phyloP scores from a whole-genome alignment of 345 rosid genomes.

The Passiflora organensis region DNA sequence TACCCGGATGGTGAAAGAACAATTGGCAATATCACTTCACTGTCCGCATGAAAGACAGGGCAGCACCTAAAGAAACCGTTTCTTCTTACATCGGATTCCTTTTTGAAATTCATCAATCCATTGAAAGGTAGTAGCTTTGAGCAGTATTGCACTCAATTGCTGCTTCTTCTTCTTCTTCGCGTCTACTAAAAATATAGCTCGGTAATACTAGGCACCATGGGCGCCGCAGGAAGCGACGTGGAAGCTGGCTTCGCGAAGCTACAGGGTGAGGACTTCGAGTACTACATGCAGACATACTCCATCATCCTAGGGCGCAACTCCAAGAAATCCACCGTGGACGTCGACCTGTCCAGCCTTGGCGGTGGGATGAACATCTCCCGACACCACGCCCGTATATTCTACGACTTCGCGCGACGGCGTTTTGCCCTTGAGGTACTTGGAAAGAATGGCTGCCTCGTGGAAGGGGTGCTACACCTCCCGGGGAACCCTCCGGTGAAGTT shows the following conservation, averaged over 20 bases:
- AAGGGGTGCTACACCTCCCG: slow-evolving; percentile 97
- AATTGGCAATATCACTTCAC: too few species aligned
- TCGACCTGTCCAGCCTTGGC: slow-evolving; percentile 87
- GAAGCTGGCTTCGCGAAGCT: slow-evolving; percentile 98
- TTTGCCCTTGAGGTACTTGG: slow-evolving; percentile 96
- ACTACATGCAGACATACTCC: slow-evolving; percentile 96
- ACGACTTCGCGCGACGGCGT: slow-evolving; percentile 94
- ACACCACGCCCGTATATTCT: slow-evolving; percentile 90
- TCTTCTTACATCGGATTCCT: too few species aligned
- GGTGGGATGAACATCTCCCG: slow-evolving; percentile 99
- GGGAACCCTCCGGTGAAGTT: slow-evolving; percentile 88
- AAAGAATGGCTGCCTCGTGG: slow-evolving; percentile 92
- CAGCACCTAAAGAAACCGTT: too few species aligned
- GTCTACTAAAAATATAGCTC: too few species aligned
- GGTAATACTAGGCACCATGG: too few species aligned
- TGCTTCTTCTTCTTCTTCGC: too few species aligned
- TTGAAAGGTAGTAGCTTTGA: too few species aligned
- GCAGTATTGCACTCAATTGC: too few species aligned
- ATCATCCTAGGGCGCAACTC: slow-evolving; percentile 92
- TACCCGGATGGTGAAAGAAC: too few species aligned
- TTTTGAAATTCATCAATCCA: too few species aligned
- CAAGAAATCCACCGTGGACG: slow-evolving; percentile 91
- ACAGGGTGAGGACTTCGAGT: slow-evolving; percentile 96
- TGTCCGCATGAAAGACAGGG: too few species aligned
- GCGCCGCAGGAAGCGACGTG: slow-evolving; percentile 58